phyloP scores from a whole-genome alignment of 495 filamentous ascomycete genomes.

The Daldinia childiae region DNA sequence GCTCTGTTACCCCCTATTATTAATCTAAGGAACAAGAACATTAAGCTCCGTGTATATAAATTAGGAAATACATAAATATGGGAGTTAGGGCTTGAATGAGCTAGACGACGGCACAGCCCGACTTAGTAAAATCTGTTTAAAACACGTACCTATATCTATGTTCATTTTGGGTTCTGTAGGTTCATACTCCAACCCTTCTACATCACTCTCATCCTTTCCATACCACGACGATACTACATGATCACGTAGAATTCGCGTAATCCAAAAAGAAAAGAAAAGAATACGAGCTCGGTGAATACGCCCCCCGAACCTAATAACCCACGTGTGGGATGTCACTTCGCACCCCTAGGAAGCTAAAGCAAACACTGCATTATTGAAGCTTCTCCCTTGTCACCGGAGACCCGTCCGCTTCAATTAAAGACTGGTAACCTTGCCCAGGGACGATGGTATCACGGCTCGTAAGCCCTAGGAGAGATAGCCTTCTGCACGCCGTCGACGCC shows the following conservation, averaged over 20 bases:
- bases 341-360: slow-evolving; percentile 64
- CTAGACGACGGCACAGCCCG: neutral
- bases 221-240: neutral
- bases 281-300: neutral
- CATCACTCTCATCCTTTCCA: neutral
- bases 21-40: neutral
- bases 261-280: too few species aligned
- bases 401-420: slow-evolving; percentile 35
- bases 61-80: neutral
- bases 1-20: neutral
- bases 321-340: slow-evolving; percentile 63
- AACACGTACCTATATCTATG: neutral
- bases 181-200: neutral
- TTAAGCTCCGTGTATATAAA: neutral
- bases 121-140: neutral
- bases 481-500: slow-evolving; percentile 59
- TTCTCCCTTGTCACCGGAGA: slow-evolving; percentile 29
- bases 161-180: neutral
- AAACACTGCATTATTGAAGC: slow-evolving; percentile 51
- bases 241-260: neutral
- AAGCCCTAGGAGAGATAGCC: slow-evolving; percentile 56
- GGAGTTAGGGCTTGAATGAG: neutral
- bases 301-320: neutral
- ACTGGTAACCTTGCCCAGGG: slow-evolving; percentile 59
- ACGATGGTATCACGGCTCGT: slow-evolving; percentile 57